These are phyloP conservation scores for Fusarium coicis DNA, from an alignment of 2,329 filamentous ascomycete species.

Conservation along the genomic window DNA sequence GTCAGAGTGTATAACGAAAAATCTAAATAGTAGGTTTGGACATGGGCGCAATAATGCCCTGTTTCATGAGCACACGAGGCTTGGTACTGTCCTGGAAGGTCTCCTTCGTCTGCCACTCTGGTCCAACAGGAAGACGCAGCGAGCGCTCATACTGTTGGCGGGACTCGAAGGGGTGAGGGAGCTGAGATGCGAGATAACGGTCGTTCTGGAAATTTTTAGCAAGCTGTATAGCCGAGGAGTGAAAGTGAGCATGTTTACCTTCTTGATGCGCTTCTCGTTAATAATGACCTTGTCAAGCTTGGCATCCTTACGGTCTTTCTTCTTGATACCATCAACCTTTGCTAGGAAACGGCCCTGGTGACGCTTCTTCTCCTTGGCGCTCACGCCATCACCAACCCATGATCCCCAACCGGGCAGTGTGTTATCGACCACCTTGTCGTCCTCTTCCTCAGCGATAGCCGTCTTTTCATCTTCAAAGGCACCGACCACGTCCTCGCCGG, in stretches of 20 bases:
- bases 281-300: conserved; percentile 89
- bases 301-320: conserved; percentile 81
- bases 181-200: conserved; percentile 83
- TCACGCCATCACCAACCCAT: conserved; percentile 88
- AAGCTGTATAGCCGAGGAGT: neutral
- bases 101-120: conserved; percentile 97
- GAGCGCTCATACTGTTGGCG: conserved; percentile 90
- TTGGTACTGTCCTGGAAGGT: conserved; percentile 90
- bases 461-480: conserved; percentile 87
- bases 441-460: conserved; percentile 77
- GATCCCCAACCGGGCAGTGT: conserved; percentile 94
- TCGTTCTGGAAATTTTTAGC: conserved; percentile 67
- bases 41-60: conserved; percentile 89
- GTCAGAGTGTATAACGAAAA: neutral
- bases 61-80: conserved; percentile 89
- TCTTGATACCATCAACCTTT: conserved; percentile 78
- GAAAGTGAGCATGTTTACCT: conserved; percentile 63
- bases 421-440: conserved; percentile 82
- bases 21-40: conserved; percentile 71
- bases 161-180: conserved; percentile 92
- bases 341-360: conserved; percentile 72
- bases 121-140: conserved; percentile 86
- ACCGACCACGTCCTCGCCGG: conserved; percentile 84
- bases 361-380: conserved; percentile 72
- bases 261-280: conserved; percentile 89